Evolutionary conservation across 805 yeast species (phyloP), one percentile per base, ranked within the genome.

Genomic region (Schizosaccharomyces cryophilus): DNA sequence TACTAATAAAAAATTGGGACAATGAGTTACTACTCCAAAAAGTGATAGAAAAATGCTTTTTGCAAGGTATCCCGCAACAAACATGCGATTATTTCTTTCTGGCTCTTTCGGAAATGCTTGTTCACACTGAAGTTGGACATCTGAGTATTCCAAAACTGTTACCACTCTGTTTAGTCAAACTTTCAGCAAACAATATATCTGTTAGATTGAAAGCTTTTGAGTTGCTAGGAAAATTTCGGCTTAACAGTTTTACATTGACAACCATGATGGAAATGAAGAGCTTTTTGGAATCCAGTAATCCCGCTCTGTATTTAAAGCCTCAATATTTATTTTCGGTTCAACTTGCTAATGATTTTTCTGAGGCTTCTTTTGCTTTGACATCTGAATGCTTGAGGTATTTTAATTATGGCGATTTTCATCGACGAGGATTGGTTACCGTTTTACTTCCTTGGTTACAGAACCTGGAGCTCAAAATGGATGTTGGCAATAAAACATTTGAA

Each of bases 391-490:
- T 93, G 3, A 75, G 79, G 77, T 77, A 80, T 66, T 82, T 85
- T 71, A 80, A 82, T 67, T 77, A 77, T 56, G 83, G 83, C 60
- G 74, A 75, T 60, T 77, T 77, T 29, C 78, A 85, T 0, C 77
- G 93, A 67, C 79, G 86, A 62, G 96, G 89, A 69, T 77, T 90
- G 13, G 72, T 90, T 62, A 81, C 93, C 0, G 82, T 89, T 29
- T 70, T 93, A 60, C 73, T 87, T 9, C 96, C 98, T 0, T 93
- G 97, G 96, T 80, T 89, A n/a, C 93, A 85, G 67, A 80, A 83
- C 1, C 82, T 89, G 55, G 85, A 83, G 56, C 73, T 90, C 61
- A 78, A 78, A 51, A 66, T 71, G 5, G 75, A 75, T 7, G 74
- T 74, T 29, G 77, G 73, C 54, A 65, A 72, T n/a, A 77, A 75